phyloP scores from a whole-genome alignment of 2,329 filamentous ascomycete genomes.

The Davidsoniella eucalypti region DNA sequence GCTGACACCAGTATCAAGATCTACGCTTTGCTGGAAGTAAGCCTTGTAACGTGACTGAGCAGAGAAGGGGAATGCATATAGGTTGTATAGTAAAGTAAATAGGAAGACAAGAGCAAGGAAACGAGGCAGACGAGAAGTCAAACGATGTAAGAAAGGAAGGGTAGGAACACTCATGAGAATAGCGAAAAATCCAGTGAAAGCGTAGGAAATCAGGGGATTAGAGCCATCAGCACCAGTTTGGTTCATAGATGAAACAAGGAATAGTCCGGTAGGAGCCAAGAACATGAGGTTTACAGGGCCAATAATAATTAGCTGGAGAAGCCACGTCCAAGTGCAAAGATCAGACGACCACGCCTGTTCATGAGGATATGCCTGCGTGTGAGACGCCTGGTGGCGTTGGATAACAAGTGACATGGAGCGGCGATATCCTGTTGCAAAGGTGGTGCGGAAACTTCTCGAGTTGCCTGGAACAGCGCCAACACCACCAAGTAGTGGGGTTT shows the following conservation, averaged over 20 bases:
- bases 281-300: constrained; percentile 65
- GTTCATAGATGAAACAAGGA: constrained; percentile 53
- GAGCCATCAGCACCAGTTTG: constrained; percentile 80
- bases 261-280: constrained; percentile 57
- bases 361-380: constrained; percentile 35
- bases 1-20: constrained; percentile 58
- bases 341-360: constrained; percentile 78
- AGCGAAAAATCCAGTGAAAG: constrained; percentile 50
- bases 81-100: constrained; percentile 70
- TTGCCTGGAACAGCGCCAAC: constrained; percentile 14
- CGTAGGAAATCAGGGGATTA: constrained; percentile 51
- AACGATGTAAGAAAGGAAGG: constrained; percentile 71
- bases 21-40: constrained; percentile 68
- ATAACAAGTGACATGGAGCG: constrained; percentile 26
- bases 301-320: constrained; percentile 67
- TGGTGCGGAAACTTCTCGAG: constrained; percentile 24
- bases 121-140: constrained; percentile 65
- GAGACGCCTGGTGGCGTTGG: constrained; percentile 20
- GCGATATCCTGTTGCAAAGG: constrained; percentile 39
- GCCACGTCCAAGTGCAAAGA: constrained; percentile 73
- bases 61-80: constrained; percentile 79
- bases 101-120: constrained; percentile 58
- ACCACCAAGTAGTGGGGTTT: constrained; percentile 29
- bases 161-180: constrained; percentile 60
- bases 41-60: constrained; percentile 64